A percentile compares a stretch with the other conserved stretches of the same genome.
phyloP scores from a whole-genome alignment of 352 stramenopile genomes.

The Pythium volutum region DNA sequence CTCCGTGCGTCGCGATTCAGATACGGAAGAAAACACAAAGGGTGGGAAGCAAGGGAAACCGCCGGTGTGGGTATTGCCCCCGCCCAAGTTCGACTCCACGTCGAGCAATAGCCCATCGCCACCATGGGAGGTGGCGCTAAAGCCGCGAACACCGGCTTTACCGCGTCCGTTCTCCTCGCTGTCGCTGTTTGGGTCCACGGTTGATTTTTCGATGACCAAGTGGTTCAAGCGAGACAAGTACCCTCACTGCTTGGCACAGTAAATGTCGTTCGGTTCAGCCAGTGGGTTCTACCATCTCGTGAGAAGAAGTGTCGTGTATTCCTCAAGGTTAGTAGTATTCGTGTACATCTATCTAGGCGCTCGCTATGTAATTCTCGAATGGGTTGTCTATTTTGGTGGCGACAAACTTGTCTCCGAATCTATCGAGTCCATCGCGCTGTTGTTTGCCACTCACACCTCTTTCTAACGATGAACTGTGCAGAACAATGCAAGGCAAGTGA shows the following conservation, averaged over 20 bases:
- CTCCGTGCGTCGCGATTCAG: background rate
- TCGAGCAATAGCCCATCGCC: background rate
- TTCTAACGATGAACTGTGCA: background rate
- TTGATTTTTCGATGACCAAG: slow-evolving; percentile 33
- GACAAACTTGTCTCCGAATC: background rate
- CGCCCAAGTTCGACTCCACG: slow-evolving; percentile 15
- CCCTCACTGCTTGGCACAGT: slow-evolving; percentile 8
- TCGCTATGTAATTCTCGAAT: background rate
- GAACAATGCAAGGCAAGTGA: background rate
- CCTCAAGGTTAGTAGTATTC: background rate
- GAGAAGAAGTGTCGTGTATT: background rate
- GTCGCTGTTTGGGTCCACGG: slow-evolving; percentile 31
- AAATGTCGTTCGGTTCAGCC: background rate
- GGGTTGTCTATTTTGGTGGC: background rate
- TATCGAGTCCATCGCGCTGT: background rate
- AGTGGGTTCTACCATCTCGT: background rate
- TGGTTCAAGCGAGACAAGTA: slow-evolving; percentile 38
- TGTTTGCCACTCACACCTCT: background rate
- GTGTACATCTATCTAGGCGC: background rate
- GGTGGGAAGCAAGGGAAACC: slow-evolving; percentile 8
- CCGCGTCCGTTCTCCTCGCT: slow-evolving; percentile 11
- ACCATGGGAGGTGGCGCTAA: background rate
- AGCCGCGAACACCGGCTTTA: background rate
- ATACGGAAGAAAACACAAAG: background rate
- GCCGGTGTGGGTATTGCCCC: slow-evolving; percentile 17